Base-by-base conservation (phyloP, 495 filamentous ascomycete genomes). In the Lasiosphaeria hispida region DNA sequence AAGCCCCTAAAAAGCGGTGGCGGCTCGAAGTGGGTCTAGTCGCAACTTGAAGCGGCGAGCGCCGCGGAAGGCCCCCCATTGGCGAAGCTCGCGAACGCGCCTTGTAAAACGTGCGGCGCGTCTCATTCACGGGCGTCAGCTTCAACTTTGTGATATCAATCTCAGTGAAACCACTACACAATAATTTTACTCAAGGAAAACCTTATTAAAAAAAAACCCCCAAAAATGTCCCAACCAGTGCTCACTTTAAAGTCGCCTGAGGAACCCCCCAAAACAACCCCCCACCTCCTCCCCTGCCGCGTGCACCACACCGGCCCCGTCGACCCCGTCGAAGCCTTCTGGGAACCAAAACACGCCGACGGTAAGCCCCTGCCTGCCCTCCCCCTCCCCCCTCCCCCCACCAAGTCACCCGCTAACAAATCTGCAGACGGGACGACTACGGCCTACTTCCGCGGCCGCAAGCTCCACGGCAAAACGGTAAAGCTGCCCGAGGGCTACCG, bases 281-380 rank as follows among this genome's bases (percentile, higher is more conserved):
- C 90, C 0, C 88, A 97, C 70, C 75, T 97, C 40, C 82, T 97
- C 15, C 93, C 93, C 7, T 96, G 92, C 65, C 80, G 82, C 52
- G 84, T 97, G 63, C 81, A 93, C 62, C 85, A 95, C 67, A 82
- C 88, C 66, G 93, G 93, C 6, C 74, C 84, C 10, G 76, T 91
- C 47, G 78, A 85, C 13, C 80, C 85, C 1, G 73, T 83, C 5
- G 63, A 83, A 35, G 77, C 85, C n/a, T 90, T 90, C 63, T 97
- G 93, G 93, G 73, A 69, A 4, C 83, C 89, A 37, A 66, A 63
- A 50, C 54, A 70, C 36, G 71, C 75, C 23, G 56, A 73, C 55
- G 65, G 68, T 70, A 61, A 43, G 19, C 36, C 10, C n/a, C n/a
- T n/a, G n/a, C n/a, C n/a, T n/a, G n/a, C n/a, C n/a, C n/a, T n/a